Percentiles rank a stretch among this genome's conserved stretches.
phyloP scores from a whole-genome alignment of 2,329 filamentous ascomycete genomes.

The Colletotrichum sojae region DNA sequence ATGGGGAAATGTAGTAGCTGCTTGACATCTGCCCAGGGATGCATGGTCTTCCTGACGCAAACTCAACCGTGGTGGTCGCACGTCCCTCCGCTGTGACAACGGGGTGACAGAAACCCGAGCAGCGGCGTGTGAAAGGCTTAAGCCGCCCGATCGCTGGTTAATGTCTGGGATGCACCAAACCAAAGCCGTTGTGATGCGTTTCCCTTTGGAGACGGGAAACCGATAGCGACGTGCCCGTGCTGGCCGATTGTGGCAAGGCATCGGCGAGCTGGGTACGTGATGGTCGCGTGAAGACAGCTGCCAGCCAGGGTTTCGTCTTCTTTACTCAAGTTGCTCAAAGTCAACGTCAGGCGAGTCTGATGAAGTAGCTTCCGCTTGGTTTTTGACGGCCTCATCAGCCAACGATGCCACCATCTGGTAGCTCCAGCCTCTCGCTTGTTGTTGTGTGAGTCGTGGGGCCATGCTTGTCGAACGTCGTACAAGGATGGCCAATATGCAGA shows the following conservation, averaged over 20 bases:
- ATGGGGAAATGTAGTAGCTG: constrained; percentile 22
- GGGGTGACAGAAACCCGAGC: constrained; percentile 31
- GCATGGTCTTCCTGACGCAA: constrained; percentile 37
- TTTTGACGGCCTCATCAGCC: background rate
- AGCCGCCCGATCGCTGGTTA: constrained; percentile 1
- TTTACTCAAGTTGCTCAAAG: background rate
- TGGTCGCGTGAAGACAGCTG: constrained; percentile 9
- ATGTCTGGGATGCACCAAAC: background rate
- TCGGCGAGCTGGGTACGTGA: background rate
- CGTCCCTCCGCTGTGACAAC: constrained; percentile 40
- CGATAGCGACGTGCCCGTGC: constrained; percentile 1
- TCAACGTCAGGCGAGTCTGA: constrained; percentile 17
- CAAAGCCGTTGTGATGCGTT: constrained; percentile 1
- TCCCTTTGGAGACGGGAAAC: background rate
- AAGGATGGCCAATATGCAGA: background rate
- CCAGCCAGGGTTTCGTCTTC: constrained; percentile 6
- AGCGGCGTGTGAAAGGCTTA: constrained; percentile 16
- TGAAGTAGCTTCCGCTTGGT: background rate
- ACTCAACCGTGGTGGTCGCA: constrained; percentile 34
- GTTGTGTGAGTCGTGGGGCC: background rate
- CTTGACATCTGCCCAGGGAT: constrained; percentile 32
- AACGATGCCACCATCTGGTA: background rate
- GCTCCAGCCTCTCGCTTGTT: no score
- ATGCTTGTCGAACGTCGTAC: background rate
- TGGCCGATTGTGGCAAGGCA: background rate